Percentiles rank a stretch among this genome's conserved stretches.
These are phyloP conservation scores for Inga oerstediana DNA, from an alignment of 306 rosid species.

Conservation along the genomic window DNA sequence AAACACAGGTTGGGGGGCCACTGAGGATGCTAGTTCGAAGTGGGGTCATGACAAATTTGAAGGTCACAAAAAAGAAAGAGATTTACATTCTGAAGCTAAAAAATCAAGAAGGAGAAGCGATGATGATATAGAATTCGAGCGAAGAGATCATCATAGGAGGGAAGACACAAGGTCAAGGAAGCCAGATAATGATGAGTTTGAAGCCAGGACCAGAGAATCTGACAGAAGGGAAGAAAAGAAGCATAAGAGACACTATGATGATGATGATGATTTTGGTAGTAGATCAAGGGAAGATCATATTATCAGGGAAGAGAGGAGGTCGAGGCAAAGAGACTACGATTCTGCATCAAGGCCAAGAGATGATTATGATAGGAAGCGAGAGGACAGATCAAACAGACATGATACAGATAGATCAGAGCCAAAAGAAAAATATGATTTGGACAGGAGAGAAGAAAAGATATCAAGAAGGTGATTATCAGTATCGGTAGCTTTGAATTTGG, in stretches of 20 bases:
- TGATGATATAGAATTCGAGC: conserved; percentile 38
- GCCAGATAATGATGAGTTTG: conserved; percentile 44
- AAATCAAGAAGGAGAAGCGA: conserved; percentile 37
- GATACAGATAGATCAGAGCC: conserved; percentile 31
- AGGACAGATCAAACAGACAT: conserved; percentile 38
- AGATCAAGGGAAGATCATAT: conserved; percentile 53
- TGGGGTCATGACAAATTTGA: conserved; percentile 81
- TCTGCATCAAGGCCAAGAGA: conserved; percentile 52
- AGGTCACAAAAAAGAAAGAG: conserved; percentile 51
- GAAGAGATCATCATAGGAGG: conserved; percentile 48
- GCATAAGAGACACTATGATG: conserved; percentile 37
- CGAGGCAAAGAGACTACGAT: conserved; percentile 49
- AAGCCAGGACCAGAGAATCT: conserved; percentile 47
- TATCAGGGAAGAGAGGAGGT: conserved; percentile 51
- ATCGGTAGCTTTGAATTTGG: conserved; percentile 13
- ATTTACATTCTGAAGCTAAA: conserved; percentile 48
- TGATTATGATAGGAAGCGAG: conserved; percentile 55
- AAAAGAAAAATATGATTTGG: conserved; percentile 38
- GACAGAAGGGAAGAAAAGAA: conserved; percentile 58
- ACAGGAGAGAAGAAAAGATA: conserved; percentile 47
- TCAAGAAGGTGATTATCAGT: conserved; percentile 45
- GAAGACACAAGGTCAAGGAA: conserved; percentile 54
- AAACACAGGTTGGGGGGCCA: conserved; percentile 87
- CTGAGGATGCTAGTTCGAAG: conserved; percentile 47
- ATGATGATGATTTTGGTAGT: conserved; percentile 22